Base-by-base conservation (phyloP, 2,329 filamentous ascomycete genomes). In the Colletotrichum liaoningense region DNA sequence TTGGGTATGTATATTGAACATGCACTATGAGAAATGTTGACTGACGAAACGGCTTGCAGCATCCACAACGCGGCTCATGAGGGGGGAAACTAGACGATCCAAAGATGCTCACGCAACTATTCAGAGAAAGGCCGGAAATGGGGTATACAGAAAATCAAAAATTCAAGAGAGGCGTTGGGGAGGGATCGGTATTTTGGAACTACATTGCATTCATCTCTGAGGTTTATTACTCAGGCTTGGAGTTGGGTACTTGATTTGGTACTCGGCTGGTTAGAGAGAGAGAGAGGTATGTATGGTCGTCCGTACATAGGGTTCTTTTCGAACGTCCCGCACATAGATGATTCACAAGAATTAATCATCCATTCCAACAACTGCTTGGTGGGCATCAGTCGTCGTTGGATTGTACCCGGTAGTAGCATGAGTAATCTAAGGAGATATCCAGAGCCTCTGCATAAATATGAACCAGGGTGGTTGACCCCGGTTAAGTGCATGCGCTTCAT, bases 61-160 rank as follows among this genome's bases (percentile, higher is more conserved):
- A 63, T 73, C 38, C 70, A 73, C 58, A 73, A 73, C 26, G 58
- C 64, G 16, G 54, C 70, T 33, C 54, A 35, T 24, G 60, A 70
- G 6, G 49, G 46, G 24, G 70, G 70, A 42, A 63, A 72, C 65
- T 68, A 63, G 58, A 63, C 4, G 28, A 24, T 19, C 19, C 24
- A 58, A n/a, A 35, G 52, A 49, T 68, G 57, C 49, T 68, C 49
- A 42, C 64, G 49, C 57, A 62, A 5, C 30, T n/a, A 19, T 30
- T 35, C 38, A 35, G 26, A 33, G 33, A 67, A 28, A 49, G 22
- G n/a, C 49, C 35, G 49, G 28, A 22, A 12, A 38, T 42, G 38
- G 28, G 38, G 19, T 22, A 72, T 22, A 55, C 42, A 60, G 62
- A 26, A 62, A 33, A 71, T 22, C 12, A 63, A 62, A 67, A 62